These are phyloP conservation scores for Candida ulmi DNA, from an alignment of 805 yeast species.

Conservation along the genomic window DNA sequence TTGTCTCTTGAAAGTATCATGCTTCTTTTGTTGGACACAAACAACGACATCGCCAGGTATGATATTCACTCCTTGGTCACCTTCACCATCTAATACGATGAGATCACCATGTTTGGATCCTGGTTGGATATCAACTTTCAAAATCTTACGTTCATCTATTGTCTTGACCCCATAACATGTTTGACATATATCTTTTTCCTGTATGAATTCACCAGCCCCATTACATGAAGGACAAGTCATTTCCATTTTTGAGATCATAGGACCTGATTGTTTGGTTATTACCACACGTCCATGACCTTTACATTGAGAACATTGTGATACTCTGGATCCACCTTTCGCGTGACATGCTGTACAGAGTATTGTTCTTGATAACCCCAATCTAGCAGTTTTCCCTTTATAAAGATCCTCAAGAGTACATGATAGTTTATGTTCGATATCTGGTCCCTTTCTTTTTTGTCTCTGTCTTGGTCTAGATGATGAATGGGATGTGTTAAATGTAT, in stretches of 20 bases:
- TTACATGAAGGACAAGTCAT: conserved; percentile 40
- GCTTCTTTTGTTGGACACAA: conserved; percentile 35
- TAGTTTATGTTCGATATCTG: conserved; percentile 51
- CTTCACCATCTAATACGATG: conserved; percentile 51
- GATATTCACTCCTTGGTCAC: conserved; percentile 55
- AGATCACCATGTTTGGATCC: conserved; percentile 51
- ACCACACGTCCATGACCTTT: conserved; percentile 36
- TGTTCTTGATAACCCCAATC: conserved; percentile 47
- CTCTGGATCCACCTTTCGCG: conserved; percentile 43
- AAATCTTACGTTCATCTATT: conserved; percentile 40
- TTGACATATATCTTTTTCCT: conserved; percentile 30
- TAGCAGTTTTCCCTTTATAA: conserved; percentile 51
- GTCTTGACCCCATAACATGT: conserved; percentile 42
- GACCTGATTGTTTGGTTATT: conserved; percentile 38
- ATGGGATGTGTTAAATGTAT: conserved; percentile 23
- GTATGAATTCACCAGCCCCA: conserved; percentile 34
- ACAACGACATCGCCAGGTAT: conserved; percentile 67
- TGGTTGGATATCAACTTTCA: conserved; percentile 47
- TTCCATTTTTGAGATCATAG: conserved; percentile 36
- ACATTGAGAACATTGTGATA: conserved; percentile 31
- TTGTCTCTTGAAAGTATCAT: conserved; percentile 34
- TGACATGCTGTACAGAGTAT: conserved; percentile 44
- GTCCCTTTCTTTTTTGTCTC: conserved; percentile 33
- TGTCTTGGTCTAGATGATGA: conserved; percentile 2
- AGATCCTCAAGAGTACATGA: conserved; percentile 49